A percentile compares a stretch with the other conserved stretches of the same genome.
Conservation (phyloP, 257 asterid species). For the Jacaranda mimosifolia region DNA sequence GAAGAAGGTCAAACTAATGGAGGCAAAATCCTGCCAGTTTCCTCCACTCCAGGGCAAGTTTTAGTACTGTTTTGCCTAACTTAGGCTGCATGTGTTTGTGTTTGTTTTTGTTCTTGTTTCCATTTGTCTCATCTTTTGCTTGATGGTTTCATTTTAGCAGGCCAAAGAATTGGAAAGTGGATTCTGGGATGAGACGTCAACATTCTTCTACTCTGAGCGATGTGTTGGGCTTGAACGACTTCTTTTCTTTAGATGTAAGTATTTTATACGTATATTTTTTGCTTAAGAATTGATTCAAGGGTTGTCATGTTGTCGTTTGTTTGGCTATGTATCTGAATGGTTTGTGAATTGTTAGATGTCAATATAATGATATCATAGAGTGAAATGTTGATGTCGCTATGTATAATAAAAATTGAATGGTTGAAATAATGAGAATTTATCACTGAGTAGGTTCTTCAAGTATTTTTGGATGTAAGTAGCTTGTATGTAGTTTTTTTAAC, state of each 20-base stretch:
- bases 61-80: neutral
- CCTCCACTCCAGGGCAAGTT: constrained; percentile 53
- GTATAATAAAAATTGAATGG: too few species aligned
- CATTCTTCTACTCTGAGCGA: constrained; percentile 42
- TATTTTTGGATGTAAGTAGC: too few species aligned
- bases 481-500: too few species aligned
- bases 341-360: too few species aligned
- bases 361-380: too few species aligned
- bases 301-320: too few species aligned
- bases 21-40: constrained; percentile 50
- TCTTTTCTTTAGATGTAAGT: constrained; percentile 59
- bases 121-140: neutral
- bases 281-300: too few species aligned
- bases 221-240: constrained; percentile 63
- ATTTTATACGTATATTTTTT: too few species aligned
- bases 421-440: too few species aligned
- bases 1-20: constrained; percentile 55
- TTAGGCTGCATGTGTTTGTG: neutral
- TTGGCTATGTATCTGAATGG: too few species aligned
- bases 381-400: too few species aligned
- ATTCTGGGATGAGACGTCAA: constrained; percentile 36
- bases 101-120: neutral
- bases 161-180: constrained; percentile 37
- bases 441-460: too few species aligned
- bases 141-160: constrained; percentile 36